Evolutionary conservation across 257 asterid species (phyloP), one percentile per base, ranked within the genome.

Genomic region (Solanum pinnatisectum): DNA sequence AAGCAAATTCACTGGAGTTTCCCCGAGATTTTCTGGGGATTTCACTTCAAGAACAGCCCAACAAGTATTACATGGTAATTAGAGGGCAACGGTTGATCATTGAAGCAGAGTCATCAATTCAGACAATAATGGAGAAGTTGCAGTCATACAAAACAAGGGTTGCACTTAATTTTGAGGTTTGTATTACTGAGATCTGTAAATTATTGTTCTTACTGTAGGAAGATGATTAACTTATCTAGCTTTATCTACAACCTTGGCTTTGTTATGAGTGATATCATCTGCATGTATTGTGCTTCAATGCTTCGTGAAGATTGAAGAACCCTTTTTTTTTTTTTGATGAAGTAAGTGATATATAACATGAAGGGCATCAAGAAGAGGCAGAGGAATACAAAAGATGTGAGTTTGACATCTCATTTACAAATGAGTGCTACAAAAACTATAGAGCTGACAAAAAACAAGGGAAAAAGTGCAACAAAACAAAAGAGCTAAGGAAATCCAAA

Each of bases 11-110:
- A 39, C 76, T 90, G 85, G 98, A 96, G 59, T 96, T 95, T 84
- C 98, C 99, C 35, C 96, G 98, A 77, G 99, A 97, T 87, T 97
- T 97, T 90, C 71, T 93, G 91, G 98, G 99, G 92, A 95, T 97
- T 89, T 93, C 98, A 27, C 96, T 97, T 78, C 94, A 93, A 79
- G 98, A 96, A 90, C 98, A 94, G 90, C 98, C 98, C n/a, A 90
- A 89, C 88, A 96, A 94, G 90, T 95, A 95, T 85, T 97, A 91
- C 88, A 87, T 97, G 78, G 98, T 97, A 36, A 89, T 96, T 87
- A 95, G 96, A 91, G 98, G 98, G 87, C 95, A 95, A 92, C 93
- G 95, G 65, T 92, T 72, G 79, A 72, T 33, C 44, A 9, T 72
- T 10, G 79, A 72, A 33, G 79, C 79, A 4, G 79, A 72, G 44